phyloP scores from a whole-genome alignment of 2,329 filamentous ascomycete genomes.

The Phialophora macrospora region DNA sequence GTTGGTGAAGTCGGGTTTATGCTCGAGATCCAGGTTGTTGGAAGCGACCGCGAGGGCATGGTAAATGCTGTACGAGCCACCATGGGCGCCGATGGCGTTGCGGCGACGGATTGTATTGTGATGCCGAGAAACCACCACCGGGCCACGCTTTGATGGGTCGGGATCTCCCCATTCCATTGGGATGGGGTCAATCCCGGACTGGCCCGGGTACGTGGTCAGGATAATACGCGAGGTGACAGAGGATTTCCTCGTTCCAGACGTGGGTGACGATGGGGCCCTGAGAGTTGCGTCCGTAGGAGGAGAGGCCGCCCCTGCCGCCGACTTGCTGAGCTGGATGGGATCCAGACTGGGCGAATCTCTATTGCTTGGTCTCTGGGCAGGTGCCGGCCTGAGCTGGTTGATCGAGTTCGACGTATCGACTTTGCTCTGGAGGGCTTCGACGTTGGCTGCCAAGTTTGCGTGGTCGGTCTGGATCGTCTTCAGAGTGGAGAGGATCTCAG shows the following conservation, averaged over 20 bases:
- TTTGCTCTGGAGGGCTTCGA: conserved; percentile 65
- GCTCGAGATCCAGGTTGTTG: conserved; percentile 81
- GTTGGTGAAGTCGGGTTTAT: conserved; percentile 78
- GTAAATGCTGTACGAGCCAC: conserved; percentile 95
- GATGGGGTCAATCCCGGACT: conserved; percentile 91
- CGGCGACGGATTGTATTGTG: conserved; percentile 76
- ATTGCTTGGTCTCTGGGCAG: conserved; percentile 12
- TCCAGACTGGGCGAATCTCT: conserved; percentile 37
- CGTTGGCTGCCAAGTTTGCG: conserved; percentile 58
- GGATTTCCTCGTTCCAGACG: conserved; percentile 30
- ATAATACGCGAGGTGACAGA: conserved; percentile 64
- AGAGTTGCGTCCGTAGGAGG: conserved; percentile 26
- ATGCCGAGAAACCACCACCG: conserved; percentile 82
- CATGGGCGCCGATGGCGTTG: conserved; percentile 75
- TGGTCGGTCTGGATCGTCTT: conserved; percentile 63
- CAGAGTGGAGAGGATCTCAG: conserved; percentile 60
- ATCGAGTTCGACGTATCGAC: conserved; percentile 65
- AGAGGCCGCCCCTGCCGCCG: conserved; percentile 28
- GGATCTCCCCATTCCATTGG: conserved; percentile 83
- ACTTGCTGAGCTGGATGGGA: conserved; percentile 33
- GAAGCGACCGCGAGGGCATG: conserved; percentile 91
- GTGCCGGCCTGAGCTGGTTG: conserved; percentile 50
- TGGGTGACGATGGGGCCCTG: conserved; percentile 30
- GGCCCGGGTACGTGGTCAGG: conserved; percentile 85
- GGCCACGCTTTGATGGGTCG: conserved; percentile 76